Base-by-base conservation (phyloP, 495 filamentous ascomycete species). In the Penicillium longicatenatum region DNA sequence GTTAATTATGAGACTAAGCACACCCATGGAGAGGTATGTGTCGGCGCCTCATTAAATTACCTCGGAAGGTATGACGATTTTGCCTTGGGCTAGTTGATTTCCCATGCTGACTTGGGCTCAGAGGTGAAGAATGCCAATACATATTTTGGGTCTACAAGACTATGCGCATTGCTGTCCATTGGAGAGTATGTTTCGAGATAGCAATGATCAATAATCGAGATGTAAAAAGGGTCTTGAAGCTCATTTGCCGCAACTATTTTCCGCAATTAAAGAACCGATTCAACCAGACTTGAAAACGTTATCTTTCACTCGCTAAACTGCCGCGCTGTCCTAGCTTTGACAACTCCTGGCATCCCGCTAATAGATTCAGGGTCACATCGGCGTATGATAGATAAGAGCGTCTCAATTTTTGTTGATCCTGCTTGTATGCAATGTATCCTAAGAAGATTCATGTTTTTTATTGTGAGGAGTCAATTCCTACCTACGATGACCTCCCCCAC, bases 1-100 rank as follows among this genome's bases (percentile, higher is more conserved):
- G 11, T 47, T 11, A 37, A 5, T 29, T 41, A 24, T 24, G 42
- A 44, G 21, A 20, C 14, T 43, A 41, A 43, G 51, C 43, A 58
- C 41, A 37, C 26, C 53, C 47, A 21, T 39, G 54, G 48, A 54
- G 58, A 56, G 58, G 54, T 45, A 56, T 60, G 54, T 59, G 73
- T 57, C 72, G 73, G 75, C 72, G 63, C 62, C 68, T 45, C 64
- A 55, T 67, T 64, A 55, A 56, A 67, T 64, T 58, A 52, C 54
- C 60, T 62, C 66, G 50, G 47, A 60, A 69, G 73, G 74, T 73
- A 59, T 66, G 39, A 21, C 24, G 4, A 42, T 29, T 42, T 42
- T 6, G 14, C n/a, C 17, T 11, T 6, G 21, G 20, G 6, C 37
- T 46, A 35, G 44, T 29, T 35, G 4, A 33, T 24, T 1, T 43